These are phyloP conservation scores for Beauveria rudraprayagi DNA, from an alignment of 2,329 filamentous ascomycete species.

Conservation along the genomic window DNA sequence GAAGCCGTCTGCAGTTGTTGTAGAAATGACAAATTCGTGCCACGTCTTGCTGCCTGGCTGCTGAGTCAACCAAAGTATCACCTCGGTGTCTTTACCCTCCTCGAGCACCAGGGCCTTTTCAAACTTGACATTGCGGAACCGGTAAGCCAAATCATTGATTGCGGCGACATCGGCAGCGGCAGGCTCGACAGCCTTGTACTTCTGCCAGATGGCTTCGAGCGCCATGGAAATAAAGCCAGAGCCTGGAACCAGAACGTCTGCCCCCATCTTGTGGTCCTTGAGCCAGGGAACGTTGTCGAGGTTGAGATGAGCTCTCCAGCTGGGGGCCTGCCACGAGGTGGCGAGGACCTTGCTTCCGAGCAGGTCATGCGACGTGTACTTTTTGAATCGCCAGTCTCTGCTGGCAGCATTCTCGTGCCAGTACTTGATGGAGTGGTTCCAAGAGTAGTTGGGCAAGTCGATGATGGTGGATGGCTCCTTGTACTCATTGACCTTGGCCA, in stretches of 20 bases:
- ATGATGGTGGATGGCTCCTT: conserved; percentile 6
- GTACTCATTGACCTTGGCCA: conserved; percentile 8
- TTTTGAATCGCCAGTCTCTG: conserved; percentile 18
- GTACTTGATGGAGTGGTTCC: conserved; percentile 15
- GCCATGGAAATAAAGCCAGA: conserved; percentile 36
- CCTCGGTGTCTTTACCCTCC: background rate
- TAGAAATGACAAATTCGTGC: background rate
- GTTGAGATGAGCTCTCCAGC: conserved; percentile 32
- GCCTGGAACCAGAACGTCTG: conserved; percentile 32
- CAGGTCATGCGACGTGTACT: conserved; percentile 21
- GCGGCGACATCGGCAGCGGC: background rate
- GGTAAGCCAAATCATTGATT: background rate
- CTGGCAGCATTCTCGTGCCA: conserved; percentile 18
- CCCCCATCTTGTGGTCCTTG: conserved; percentile 32
- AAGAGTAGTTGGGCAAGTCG: conserved; percentile 20
- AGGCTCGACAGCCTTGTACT: conserved; percentile 6
- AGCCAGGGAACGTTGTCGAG: conserved; percentile 35
- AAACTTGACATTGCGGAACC: conserved; percentile 6
- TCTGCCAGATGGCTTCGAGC: conserved; percentile 29
- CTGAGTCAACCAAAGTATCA: background rate
- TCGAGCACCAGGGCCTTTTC: conserved; percentile 1
- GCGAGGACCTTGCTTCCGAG: conserved; percentile 23
- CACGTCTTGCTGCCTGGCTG: background rate
- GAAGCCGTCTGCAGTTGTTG: background rate
- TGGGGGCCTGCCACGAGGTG: conserved; percentile 23